Conservation (phyloP, 306 rosid genomes). For the Corylus americana region DNA sequence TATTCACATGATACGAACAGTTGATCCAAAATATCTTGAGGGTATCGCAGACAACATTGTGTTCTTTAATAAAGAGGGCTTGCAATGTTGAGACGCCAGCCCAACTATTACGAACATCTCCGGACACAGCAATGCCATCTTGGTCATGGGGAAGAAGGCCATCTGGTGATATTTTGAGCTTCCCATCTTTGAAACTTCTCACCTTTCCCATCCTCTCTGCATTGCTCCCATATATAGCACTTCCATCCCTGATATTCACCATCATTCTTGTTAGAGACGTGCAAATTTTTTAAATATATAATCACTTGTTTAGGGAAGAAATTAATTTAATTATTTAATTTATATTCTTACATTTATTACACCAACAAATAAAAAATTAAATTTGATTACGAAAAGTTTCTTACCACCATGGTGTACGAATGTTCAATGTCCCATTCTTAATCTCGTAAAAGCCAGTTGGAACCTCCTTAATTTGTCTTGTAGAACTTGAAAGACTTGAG, state of each 20-base stretch:
- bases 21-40: constrained; percentile 33
- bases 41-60: constrained; percentile 54
- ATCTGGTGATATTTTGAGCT: constrained; percentile 45
- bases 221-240: constrained; percentile 56
- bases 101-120: constrained; percentile 64
- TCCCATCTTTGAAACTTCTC: constrained; percentile 60
- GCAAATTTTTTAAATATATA: too few species aligned
- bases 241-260: constrained; percentile 50
- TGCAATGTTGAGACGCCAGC: constrained; percentile 63
- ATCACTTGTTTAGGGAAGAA: too few species aligned
- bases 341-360: too few species aligned
- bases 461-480: constrained; percentile 52
- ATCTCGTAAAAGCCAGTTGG: constrained; percentile 44
- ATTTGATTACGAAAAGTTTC: not conserved
- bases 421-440: constrained; percentile 37
- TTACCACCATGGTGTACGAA: constrained; percentile 69
- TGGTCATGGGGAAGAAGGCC: constrained; percentile 47
- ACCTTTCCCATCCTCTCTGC: constrained; percentile 32
- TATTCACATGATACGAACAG: too few species aligned
- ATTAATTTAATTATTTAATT: too few species aligned
- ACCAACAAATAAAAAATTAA: too few species aligned
- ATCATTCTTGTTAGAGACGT: not conserved
- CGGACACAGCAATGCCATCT: constrained; percentile 47
- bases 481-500: constrained; percentile 54
- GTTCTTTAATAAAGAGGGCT: constrained; percentile 55